Evolutionary conservation across 345 rosid genomes (phyloP), one percentile per base, ranked within the genome.

Genomic region (Gynandropsis gynandra): DNA sequence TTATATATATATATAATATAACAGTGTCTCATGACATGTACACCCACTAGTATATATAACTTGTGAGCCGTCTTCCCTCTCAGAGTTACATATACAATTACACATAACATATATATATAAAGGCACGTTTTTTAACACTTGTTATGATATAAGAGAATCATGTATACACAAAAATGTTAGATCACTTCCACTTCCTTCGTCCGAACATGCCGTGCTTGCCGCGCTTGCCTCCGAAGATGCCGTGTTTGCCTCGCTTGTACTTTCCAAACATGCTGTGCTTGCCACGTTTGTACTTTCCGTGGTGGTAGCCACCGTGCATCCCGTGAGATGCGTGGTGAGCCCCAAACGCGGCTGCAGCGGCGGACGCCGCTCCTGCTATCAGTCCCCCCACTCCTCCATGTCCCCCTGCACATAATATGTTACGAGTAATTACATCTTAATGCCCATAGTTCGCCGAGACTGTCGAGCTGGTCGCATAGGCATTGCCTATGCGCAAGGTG

Each of bases 291-390:
- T 58, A 65, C 53, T 65, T 65, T n/a, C 70, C 70, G 10, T 59
- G 52, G 33, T 63, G 38, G 2, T n/a, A 10, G 9, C 13, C 17
- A 3, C 49, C 63, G 16, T 49, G 55, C 36, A 37, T 60, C 1
- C 60, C 65, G 0, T 62, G 65, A n/a, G 66, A 71, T 16, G 63
- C 0, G 29, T 80, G 79, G 54, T 72, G 76, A 17, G 79, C 69
- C 37, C 95, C 90, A 57, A 55, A 59, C 52, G 95, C 97, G 15
- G 94, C 94, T 1, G 97, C 97, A 0, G 95, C 95, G 0, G 81
- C 95, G 0, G 93, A 83, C 16, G 95, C 90, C 14, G 88, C 98
- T 14, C 96, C 98, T 1, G 89, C 96, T 52, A 86, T 11, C 64
- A 89, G 1, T 18, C 81, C 78, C 14, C 90, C 98, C 0, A 86